A percentile compares a stretch with the other conserved stretches of the same genome.
These are phyloP conservation scores for Amphicarpaea edgeworthii DNA, from an alignment of 306 rosid genomes.

Conservation along the genomic window DNA sequence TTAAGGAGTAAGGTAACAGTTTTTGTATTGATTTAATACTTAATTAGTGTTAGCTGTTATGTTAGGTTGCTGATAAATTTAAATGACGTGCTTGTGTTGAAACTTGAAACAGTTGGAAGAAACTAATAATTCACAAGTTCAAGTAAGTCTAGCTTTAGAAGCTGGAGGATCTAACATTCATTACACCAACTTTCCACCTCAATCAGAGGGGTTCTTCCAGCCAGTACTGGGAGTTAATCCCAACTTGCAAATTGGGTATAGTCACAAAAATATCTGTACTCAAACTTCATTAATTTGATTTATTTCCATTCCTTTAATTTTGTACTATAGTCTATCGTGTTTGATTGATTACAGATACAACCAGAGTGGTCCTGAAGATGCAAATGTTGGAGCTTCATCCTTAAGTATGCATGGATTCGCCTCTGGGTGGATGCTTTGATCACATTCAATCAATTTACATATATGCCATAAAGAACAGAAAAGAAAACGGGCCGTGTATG, in stretches of 20 bases:
- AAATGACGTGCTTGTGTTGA: no score
- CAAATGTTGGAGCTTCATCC: conserved; percentile 56
- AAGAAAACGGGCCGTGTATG: neutral
- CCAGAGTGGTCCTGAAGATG: conserved; percentile 44
- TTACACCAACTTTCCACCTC: conserved; percentile 50
- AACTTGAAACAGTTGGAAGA: conserved; percentile 77
- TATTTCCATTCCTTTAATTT: neutral
- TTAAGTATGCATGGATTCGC: conserved; percentile 61
- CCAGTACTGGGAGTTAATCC: conserved; percentile 60
- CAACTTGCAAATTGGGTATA: conserved; percentile 74
- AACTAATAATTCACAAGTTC: conserved; percentile 45
- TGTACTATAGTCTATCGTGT: neutral
- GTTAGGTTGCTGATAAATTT: no score
- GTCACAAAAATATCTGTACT: no score
- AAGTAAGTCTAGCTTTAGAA: conserved; percentile 57
- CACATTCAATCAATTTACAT: conserved; percentile 6
- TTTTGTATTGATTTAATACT: neutral
- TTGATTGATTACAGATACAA: conserved; percentile 60
- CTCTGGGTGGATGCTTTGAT: conserved; percentile 74
- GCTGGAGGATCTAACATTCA: conserved; percentile 47
- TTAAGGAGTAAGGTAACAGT: conserved; percentile 68
- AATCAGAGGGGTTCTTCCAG: conserved; percentile 61
- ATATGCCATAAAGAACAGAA: neutral
- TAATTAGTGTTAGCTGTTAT: no score
- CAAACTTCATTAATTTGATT: neutral